Evolutionary conservation across 352 stramenopile genomes (phyloP).

Genomic region (Globisporangium radiosum): DNA sequence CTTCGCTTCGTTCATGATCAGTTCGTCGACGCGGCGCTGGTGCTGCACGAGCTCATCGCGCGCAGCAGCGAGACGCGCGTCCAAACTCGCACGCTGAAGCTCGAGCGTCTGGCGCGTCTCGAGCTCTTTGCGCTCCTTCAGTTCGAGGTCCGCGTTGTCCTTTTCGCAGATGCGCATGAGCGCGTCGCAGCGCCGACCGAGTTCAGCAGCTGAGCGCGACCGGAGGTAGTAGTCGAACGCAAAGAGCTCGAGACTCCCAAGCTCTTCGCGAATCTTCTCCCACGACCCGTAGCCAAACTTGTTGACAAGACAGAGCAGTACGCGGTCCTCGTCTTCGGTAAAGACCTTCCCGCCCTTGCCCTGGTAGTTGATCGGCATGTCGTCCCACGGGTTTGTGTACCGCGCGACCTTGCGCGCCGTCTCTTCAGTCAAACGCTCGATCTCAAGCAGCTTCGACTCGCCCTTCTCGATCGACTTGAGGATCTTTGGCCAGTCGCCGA

Average conservation of each 20-base stretch:
- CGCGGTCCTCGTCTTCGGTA: slow-evolving; percentile 97
- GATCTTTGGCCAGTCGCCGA: slow-evolving; percentile 80
- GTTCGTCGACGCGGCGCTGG: slow-evolving; percentile 70
- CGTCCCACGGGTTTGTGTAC: slow-evolving; percentile 80
- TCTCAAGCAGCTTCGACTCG: slow-evolving; percentile 83
- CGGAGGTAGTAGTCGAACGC: slow-evolving; percentile 99
- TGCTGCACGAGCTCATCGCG: slow-evolving; percentile 71
- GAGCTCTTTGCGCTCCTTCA: slow-evolving; percentile 72
- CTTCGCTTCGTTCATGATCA: slow-evolving; percentile 87
- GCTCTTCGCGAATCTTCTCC: slow-evolving; percentile 96
- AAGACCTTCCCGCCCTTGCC: slow-evolving; percentile 91
- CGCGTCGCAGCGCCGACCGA: slow-evolving; percentile 93
- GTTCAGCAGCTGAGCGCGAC: slow-evolving; percentile 91
- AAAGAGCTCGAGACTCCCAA: slow-evolving; percentile 89
- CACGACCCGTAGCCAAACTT: slow-evolving; percentile 96
- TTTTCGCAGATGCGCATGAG: slow-evolving; percentile 95
- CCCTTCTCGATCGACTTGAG: slow-evolving; percentile 86
- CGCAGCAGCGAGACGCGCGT: slow-evolving; percentile 50
- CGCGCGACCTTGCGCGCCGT: slow-evolving; percentile 68
- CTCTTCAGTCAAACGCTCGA: slow-evolving; percentile 73
- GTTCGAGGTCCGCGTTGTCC: slow-evolving; percentile 83
- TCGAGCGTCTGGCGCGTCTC: slow-evolving; percentile 53
- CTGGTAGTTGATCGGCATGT: slow-evolving; percentile 87
- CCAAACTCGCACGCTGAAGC: slow-evolving; percentile 64
- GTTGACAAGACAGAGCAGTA: slow-evolving; percentile 96